Conservation (phyloP, 768 basidiomycete species). For the Rhizopogon roseolus region DNA sequence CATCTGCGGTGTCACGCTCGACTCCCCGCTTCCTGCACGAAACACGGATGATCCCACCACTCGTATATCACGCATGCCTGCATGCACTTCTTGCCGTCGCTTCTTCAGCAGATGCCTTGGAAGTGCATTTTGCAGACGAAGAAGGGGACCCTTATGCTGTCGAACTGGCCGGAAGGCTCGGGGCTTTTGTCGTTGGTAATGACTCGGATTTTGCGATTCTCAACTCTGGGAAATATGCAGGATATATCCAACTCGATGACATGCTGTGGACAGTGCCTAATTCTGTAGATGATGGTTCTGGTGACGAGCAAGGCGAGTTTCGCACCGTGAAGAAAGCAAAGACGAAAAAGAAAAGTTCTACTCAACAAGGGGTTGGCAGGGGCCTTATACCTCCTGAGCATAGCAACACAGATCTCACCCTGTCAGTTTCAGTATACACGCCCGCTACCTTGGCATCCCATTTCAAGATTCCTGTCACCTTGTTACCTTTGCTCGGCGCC, state of each 20-base stretch:
- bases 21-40: constrained; percentile 67
- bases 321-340: constrained; percentile 53
- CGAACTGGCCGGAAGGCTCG: constrained; percentile 69
- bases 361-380: constrained; percentile 10
- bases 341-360: constrained; percentile 38
- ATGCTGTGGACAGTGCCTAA: constrained; percentile 55
- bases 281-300: constrained; percentile 21
- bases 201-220: constrained; percentile 84
- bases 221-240: constrained; percentile 69
- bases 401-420: constrained; percentile 33
- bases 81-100: constrained; percentile 43
- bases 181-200: constrained; percentile 69
- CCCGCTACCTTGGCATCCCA: constrained; percentile 59
- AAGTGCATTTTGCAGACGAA: constrained; percentile 71
- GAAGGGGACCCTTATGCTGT: constrained; percentile 85
- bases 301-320: constrained; percentile 50
- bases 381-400: constrained; percentile 54
- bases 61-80: constrained; percentile 54
- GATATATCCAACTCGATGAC: constrained; percentile 73
- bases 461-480: constrained; percentile 59
- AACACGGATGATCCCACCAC: constrained; percentile 70
- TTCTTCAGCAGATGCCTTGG: constrained; percentile 31
- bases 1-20: constrained; percentile 60
- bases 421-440: constrained; percentile 56
- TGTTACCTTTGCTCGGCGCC: constrained; percentile 75